These are phyloP conservation scores for Cucurbita moschata DNA, from an alignment of 306 rosid genomes.

Conservation along the genomic window DNA sequence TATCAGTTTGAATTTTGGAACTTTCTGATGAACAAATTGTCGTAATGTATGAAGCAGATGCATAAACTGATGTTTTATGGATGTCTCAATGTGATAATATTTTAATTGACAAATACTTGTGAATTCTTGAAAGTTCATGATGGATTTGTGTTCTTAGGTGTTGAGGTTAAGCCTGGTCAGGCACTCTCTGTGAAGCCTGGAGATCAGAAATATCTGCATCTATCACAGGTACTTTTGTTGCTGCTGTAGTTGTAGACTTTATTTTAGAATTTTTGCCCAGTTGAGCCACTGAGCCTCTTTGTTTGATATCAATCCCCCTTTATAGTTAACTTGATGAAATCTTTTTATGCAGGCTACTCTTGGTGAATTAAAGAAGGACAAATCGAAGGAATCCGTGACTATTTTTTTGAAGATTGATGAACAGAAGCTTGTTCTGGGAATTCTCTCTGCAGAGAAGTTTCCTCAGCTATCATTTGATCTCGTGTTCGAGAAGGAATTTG, in stretches of 20 bases:
- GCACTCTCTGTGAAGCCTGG: constrained; percentile 31
- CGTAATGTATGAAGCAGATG: too few relatives aligned
- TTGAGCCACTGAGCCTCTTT: neutral
- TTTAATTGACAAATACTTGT: neutral
- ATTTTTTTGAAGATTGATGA: constrained; percentile 35
- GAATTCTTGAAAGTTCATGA: neutral
- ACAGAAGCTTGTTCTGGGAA: constrained; percentile 62
- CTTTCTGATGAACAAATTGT: too few relatives aligned
- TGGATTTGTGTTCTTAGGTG: constrained; percentile 26
- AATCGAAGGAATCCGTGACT: constrained; percentile 28
- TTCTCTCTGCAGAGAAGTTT: constrained; percentile 38
- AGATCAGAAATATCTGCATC: constrained; percentile 27
- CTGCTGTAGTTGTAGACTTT: too few relatives aligned
- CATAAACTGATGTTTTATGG: too few relatives aligned
- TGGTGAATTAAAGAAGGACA: constrained; percentile 58
- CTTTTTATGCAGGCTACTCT: constrained; percentile 44
- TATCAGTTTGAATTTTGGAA: too few relatives aligned
- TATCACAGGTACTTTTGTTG: constrained; percentile 58
- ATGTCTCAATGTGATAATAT: too few relatives aligned
- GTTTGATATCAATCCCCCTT: too few relatives aligned
- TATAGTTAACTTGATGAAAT: neutral
- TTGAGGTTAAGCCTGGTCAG: constrained; percentile 80
- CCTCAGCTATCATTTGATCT: constrained; percentile 62
- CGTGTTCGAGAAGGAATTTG: constrained; percentile 70
- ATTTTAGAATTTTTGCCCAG: neutral